Percentiles rank a stretch among this genome's conserved stretches.
phyloP scores from a whole-genome alignment of 139 green algal genomes.

The Eudorina sp. region DNA sequence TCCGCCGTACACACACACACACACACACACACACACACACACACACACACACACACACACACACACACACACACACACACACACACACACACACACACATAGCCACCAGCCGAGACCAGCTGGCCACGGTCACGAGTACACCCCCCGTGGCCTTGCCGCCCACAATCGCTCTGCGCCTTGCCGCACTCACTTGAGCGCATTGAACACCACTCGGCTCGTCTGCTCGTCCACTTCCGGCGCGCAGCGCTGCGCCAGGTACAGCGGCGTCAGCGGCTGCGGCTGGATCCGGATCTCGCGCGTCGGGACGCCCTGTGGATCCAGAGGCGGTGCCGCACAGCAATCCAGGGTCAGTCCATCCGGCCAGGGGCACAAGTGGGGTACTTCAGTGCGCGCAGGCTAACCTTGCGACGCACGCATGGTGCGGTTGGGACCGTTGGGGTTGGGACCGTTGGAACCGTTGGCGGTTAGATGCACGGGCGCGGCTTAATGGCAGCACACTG shows the following conservation, averaged over 20 bases:
- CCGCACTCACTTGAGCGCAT: neutral
- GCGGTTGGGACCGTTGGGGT: no score
- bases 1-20: neutral
- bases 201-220: constrained; percentile 28
- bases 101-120: neutral
- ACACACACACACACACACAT: neutral
- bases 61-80: no score
- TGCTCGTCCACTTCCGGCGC: constrained; percentile 23
- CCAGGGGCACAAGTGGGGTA: no score
- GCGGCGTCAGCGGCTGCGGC: constrained; percentile 51
- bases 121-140: neutral
- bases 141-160: neutral
- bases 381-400: no score
- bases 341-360: no score
- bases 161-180: neutral
- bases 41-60: neutral
- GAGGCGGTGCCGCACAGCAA: neutral
- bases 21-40: neutral
- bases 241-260: constrained; percentile 47
- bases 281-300: constrained; percentile 37
- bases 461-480: no score
- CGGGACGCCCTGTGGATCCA: constrained; percentile 31
- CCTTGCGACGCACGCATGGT: no score
- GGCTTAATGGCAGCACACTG: no score
- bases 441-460: no score